Evolutionary conservation across 73 alveolate species (phyloP).

Genomic region (Tetrahymena borealis): DNA sequence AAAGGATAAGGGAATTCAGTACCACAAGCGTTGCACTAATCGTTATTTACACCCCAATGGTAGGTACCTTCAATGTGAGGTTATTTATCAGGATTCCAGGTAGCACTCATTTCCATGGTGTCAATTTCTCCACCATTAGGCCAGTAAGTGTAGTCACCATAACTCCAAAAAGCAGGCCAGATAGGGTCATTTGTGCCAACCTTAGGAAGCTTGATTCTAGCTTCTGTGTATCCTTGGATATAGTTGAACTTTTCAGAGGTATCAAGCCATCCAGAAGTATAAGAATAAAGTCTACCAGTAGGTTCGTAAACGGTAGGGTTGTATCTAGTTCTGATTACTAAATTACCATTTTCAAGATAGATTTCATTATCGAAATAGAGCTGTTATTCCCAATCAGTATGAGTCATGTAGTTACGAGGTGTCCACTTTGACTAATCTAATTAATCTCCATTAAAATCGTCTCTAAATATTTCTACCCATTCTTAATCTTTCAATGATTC

Average conservation of each 20-base stretch:
- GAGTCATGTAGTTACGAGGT: neutral
- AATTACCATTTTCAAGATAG: neutral
- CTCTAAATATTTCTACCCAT: neutral
- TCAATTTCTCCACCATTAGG: neutral
- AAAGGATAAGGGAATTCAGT: neutral
- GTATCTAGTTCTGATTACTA: neutral
- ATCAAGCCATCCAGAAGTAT: neutral
- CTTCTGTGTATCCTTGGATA: neutral
- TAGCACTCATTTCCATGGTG: neutral
- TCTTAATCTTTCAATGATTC: neutral
- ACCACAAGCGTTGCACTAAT: neutral
- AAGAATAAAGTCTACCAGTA: neutral
- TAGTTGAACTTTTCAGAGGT: neutral
- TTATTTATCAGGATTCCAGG: neutral
- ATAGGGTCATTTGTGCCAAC: neutral
- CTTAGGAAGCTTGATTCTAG: neutral
- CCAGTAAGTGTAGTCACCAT: neutral
- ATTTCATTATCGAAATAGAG: neutral
- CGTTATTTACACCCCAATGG: neutral
- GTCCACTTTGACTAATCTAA: neutral
- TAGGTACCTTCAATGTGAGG: neutral
- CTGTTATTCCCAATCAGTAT: neutral
- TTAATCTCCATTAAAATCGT: neutral
- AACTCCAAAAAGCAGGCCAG: neutral
- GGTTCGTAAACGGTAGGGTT: neutral